Evolutionary conservation across 2,329 filamentous ascomycete species (phyloP).

Genomic region (Fusarium xylarioides): DNA sequence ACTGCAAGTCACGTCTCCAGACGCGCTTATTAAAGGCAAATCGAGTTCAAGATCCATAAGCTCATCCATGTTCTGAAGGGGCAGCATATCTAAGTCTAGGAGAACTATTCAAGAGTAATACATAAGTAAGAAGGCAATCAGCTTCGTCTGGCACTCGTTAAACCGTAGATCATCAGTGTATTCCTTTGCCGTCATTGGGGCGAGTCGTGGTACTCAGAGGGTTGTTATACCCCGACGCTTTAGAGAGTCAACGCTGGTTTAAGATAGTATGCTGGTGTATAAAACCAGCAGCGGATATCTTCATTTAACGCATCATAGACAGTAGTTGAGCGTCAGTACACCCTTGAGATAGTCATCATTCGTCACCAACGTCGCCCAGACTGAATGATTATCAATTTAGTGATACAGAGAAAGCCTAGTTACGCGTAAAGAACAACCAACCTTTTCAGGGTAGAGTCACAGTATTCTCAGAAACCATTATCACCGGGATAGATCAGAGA

Average conservation of each 20-base stretch:
- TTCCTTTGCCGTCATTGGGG: neutral
- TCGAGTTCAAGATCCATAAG: conserved; percentile 14
- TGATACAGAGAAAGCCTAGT: rapidly evolving
- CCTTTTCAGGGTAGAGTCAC: neutral
- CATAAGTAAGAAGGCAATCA: neutral
- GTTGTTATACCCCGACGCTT: neutral
- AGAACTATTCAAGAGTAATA: conserved; percentile 10
- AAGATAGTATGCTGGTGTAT: neutral
- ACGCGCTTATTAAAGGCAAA: rapidly evolving
- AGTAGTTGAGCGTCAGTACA: conserved; percentile 10
- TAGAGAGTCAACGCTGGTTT: neutral
- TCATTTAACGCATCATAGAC: conserved; percentile 7
- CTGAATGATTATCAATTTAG: neutral
- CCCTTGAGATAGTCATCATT: conserved; percentile 14
- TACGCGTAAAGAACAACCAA: neutral
- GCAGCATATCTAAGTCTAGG: conserved; percentile 14
- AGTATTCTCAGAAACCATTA: neutral
- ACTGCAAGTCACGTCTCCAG: rapidly evolving
- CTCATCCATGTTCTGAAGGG: conserved; percentile 15
- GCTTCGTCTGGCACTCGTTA: neutral
- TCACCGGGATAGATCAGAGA: neutral
- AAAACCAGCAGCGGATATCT: neutral
- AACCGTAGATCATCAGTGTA: conserved; percentile 1
- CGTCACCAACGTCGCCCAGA: conserved; percentile 23
- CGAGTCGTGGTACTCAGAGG: neutral